phyloP scores from a whole-genome alignment of 148 eudicot genomes.

The Chenopodium suecicum region DNA sequence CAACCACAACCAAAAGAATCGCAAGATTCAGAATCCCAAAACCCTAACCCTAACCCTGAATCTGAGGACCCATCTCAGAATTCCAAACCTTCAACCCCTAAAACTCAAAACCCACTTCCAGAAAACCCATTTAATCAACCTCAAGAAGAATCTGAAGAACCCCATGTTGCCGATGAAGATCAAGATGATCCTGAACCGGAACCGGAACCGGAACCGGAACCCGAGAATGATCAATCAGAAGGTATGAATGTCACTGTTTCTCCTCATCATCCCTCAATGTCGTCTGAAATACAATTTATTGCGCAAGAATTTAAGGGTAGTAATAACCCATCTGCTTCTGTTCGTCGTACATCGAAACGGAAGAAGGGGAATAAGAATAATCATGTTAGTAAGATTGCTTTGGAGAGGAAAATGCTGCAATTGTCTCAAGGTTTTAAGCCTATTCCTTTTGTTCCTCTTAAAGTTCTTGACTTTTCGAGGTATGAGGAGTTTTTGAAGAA shows the following conservation, averaged over 20 bases:
- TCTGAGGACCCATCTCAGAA: no score
- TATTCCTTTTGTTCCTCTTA: conserved; percentile 58
- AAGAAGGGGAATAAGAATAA: conserved; percentile 31
- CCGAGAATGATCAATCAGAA: conserved; percentile 24
- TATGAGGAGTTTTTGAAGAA: conserved; percentile 52
- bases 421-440: conserved; percentile 44
- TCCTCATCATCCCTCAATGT: not conserved
- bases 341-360: conserved; percentile 31
- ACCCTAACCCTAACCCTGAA: no score
- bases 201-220: conserved; percentile 19
- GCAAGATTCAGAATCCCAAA: no score
- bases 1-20: no score
- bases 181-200: conserved; percentile 15
- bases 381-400: conserved; percentile 26
- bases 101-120: no score
- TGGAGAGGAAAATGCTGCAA: conserved; percentile 44
- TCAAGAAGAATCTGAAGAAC: no score
- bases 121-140: no score
- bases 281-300: not conserved
- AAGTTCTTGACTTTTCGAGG: conserved; percentile 40
- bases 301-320: conserved; percentile 12
- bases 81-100: no score
- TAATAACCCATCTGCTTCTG: conserved; percentile 8
- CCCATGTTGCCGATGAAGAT: not conserved
- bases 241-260: conserved; percentile 23